Base-by-base conservation (phyloP, 2,329 filamentous ascomycete species). In the Pseudocercospora crystallina region DNA sequence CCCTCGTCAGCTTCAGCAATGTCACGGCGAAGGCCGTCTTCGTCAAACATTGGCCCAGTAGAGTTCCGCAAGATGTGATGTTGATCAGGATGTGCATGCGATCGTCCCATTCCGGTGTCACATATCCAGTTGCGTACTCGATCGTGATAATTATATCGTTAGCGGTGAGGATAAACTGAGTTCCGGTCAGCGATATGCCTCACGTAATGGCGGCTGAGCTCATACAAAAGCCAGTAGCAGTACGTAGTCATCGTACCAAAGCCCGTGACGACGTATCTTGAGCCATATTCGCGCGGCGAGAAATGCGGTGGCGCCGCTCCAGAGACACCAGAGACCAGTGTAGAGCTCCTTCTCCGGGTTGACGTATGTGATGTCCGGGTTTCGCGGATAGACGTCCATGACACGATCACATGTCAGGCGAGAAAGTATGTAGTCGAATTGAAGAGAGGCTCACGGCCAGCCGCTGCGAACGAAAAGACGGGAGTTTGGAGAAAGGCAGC, bases 71-170 rank as follows among this genome's bases (percentile, higher is more conserved):
- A 5, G 69, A 71, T 31, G 65, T 65, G 17, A 71, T 62, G 57
- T 74, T 76, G 68, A 80, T 78, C 48, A 80, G 66, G 56, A 79
- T 78, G 59, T 77, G 75, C 76, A 79, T 79, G 47, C 70, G 71
- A 54, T 78, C 75, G 51, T 76, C 73, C 77, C 77, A 80, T 13
- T 65, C 59, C n/a, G 73, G 61, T 1, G 67, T 61, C 5, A 77
- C 71, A 53, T 79, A 79, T 43, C 76, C 77, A 7, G 72, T 78
- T 5, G 72, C 74, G 49, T 75, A 80, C 51, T 79, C 66, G 41
- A 73, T 56, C 1, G 73, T 61, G 47, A 79, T 79, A 12, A 79
- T 58, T 41, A 62, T 71, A 53, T 79, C 71, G 61, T 75, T 78
- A 33, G 64, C 61, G n/a, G 75, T 62, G 3, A 77, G 67, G 3